Percentiles rank a stretch among this genome's conserved stretches.
These are phyloP conservation scores for Mortierella sp. DNA, from an alignment of 371 early-diverging fungal species.

Conservation along the genomic window DNA sequence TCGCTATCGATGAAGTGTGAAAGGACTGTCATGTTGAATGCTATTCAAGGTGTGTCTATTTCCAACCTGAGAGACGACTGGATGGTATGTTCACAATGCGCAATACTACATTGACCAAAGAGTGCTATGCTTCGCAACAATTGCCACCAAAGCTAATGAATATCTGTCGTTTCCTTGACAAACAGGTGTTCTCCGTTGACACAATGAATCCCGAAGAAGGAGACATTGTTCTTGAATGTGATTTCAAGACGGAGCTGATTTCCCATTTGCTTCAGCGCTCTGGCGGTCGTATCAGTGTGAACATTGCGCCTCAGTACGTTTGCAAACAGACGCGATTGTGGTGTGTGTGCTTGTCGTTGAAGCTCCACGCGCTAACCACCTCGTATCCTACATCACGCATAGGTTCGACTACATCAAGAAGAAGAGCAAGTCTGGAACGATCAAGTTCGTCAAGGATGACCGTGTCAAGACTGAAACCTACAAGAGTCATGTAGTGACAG, in stretches of 20 bases:
- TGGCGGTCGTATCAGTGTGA: conserved; percentile 67
- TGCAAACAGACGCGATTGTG: too few relatives aligned
- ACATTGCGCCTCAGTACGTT: conserved; percentile 58
- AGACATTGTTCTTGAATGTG: conserved; percentile 53
- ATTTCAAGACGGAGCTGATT: conserved; percentile 90
- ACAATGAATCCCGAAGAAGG: conserved; percentile 55
- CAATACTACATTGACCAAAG: too few relatives aligned
- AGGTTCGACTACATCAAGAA: conserved; percentile 80
- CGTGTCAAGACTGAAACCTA: conserved; percentile 68
- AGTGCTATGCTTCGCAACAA: too few relatives aligned
- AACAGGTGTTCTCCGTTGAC: conserved; percentile 43
- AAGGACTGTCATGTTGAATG: conserved; percentile 61
- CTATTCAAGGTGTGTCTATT: conserved; percentile 67
- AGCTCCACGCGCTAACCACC: too few relatives aligned
- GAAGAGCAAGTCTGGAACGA: conserved; percentile 74
- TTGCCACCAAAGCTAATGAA: too few relatives aligned
- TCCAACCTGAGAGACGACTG: conserved; percentile 87
- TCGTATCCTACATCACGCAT: too few relatives aligned
- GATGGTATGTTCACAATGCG: conserved; percentile 76
- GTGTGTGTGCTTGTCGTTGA: too few relatives aligned
- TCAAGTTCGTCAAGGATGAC: conserved; percentile 86
- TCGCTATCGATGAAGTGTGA: conserved; percentile 64
- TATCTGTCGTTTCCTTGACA: too few relatives aligned
- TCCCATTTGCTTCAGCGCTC: conserved; percentile 69
- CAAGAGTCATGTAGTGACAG: conserved; percentile 81